Percentiles rank a stretch among this genome's conserved stretches.
Conservation (phyloP, 495 filamentous ascomycete genomes). For the Aspergillus wentii region DNA sequence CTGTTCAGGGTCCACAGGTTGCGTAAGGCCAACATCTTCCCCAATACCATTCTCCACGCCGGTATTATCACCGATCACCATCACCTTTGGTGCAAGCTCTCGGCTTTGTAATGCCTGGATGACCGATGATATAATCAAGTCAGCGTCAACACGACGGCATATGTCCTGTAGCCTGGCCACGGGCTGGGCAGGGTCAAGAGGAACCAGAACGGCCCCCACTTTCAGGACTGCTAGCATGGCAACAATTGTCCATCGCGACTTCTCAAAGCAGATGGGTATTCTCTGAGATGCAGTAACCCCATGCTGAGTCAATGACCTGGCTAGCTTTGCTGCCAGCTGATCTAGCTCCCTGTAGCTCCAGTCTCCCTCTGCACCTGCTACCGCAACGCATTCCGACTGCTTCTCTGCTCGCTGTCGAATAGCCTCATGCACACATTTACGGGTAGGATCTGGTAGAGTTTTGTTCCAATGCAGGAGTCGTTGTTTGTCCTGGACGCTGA, state of each 20-base stretch:
- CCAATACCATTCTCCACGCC: no score
- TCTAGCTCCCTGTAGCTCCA: conserved; percentile 33
- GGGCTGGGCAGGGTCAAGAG: conserved; percentile 42
- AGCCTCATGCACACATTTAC: no score
- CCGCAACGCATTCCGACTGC: no score
- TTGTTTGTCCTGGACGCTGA: conserved; percentile 4
- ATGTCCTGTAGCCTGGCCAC: no score
- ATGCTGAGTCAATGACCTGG: conserved; percentile 6
- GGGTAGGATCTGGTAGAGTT: conserved; percentile 1
- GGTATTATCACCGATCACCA: no score
- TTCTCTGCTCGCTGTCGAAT: no score
- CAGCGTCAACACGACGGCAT: no score
- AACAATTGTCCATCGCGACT: conserved; percentile 34
- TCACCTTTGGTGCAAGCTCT: no score
- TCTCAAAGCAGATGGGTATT: conserved; percentile 44
- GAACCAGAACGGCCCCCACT: conserved; percentile 41
- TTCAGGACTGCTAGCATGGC: conserved; percentile 34
- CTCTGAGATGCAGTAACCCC: conserved; percentile 23
- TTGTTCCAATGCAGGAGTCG: conserved; percentile 8
- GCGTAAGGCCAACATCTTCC: no score
- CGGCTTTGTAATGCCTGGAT: no score
- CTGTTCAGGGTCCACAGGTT: conserved; percentile 2
- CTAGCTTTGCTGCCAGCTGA: conserved; percentile 15
- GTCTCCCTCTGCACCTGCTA: no score
- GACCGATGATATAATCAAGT: no score